Evolutionary conservation across 1,284 basidiomycete species (phyloP).

Genomic region (Hypsizygus ulmarius): DNA sequence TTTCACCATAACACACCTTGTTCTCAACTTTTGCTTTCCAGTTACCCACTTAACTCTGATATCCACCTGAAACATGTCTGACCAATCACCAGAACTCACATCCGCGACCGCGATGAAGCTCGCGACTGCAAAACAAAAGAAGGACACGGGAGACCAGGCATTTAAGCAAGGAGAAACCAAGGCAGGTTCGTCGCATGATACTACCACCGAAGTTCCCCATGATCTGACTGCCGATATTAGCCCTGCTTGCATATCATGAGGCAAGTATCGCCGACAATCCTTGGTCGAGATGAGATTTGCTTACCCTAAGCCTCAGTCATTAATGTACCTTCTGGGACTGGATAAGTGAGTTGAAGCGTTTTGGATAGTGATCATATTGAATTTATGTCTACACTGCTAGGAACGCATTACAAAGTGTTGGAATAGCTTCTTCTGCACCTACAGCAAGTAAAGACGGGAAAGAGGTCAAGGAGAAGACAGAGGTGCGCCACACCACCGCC

Average conservation of each 20-base stretch:
- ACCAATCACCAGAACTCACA: slow-evolving; percentile 9
- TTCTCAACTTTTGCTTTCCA: not conserved
- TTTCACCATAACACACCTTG: slow-evolving; percentile 13
- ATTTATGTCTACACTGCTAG: slow-evolving; percentile 27
- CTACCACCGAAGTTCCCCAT: not conserved
- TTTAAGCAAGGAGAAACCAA: slow-evolving; percentile 66
- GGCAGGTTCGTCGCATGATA: slow-evolving; percentile 45
- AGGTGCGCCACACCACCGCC: slow-evolving; percentile 28
- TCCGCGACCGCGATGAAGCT: slow-evolving; percentile 44
- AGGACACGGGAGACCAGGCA: slow-evolving; percentile 70
- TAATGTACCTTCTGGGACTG: slow-evolving; percentile 68
- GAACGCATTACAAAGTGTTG: slow-evolving; percentile 50
- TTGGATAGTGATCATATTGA: not conserved
- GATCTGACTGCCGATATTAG: slow-evolving; percentile 32
- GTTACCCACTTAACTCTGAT: not conserved
- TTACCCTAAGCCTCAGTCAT: slow-evolving; percentile 39
- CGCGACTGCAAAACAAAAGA: slow-evolving; percentile 61
- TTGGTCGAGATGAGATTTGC: not conserved
- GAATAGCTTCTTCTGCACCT: slow-evolving; percentile 31
- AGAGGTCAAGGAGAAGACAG: slow-evolving; percentile 47
- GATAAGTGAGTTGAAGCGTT: slow-evolving; percentile 54
- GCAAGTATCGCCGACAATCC: slow-evolving; percentile 31
- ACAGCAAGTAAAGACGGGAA: slow-evolving; percentile 35
- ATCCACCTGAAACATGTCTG: slow-evolving; percentile 11
- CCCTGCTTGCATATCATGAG: slow-evolving; percentile 63